Percentiles rank a stretch among this genome's conserved stretches.
phyloP scores from a whole-genome alignment of 2,329 filamentous ascomycete genomes.

The Aspergillus quadricinctus region DNA sequence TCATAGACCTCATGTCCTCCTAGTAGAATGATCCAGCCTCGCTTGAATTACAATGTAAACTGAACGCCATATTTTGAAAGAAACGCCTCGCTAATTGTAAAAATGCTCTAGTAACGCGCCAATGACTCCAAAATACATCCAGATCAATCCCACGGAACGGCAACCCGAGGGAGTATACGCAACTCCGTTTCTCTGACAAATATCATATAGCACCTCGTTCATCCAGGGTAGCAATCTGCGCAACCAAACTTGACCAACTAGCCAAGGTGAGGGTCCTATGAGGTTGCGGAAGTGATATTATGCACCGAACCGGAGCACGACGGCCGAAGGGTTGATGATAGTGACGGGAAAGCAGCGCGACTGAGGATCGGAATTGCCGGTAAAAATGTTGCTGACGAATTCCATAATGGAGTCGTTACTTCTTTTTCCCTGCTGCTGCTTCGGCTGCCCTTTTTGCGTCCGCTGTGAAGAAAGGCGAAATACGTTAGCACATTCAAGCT shows the following conservation, averaged over 20 bases:
- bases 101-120: conserved; percentile 9
- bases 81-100: conserved; percentile 30
- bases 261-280: neutral
- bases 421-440: conserved; percentile 31
- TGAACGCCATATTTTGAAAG: conserved; percentile 4
- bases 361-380: neutral
- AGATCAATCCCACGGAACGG: neutral
- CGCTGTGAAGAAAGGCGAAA: conserved; percentile 24
- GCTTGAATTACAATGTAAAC: neutral
- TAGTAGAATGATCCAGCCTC: neutral
- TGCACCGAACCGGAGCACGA: neutral
- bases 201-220: neutral
- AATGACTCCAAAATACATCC: neutral
- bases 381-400: neutral
- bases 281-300: neutral
- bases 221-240: neutral
- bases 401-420: conserved; percentile 20
- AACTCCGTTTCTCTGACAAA: neutral
- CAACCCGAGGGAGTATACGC: neutral
- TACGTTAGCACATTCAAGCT: conserved; percentile 3
- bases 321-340: neutral
- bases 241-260: neutral
- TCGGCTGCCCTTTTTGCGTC: conserved; percentile 41
- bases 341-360: neutral
- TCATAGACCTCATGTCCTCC: neutral